phyloP scores from a whole-genome alignment of 345 rosid genomes.

The Gossypium rotundifolium region DNA sequence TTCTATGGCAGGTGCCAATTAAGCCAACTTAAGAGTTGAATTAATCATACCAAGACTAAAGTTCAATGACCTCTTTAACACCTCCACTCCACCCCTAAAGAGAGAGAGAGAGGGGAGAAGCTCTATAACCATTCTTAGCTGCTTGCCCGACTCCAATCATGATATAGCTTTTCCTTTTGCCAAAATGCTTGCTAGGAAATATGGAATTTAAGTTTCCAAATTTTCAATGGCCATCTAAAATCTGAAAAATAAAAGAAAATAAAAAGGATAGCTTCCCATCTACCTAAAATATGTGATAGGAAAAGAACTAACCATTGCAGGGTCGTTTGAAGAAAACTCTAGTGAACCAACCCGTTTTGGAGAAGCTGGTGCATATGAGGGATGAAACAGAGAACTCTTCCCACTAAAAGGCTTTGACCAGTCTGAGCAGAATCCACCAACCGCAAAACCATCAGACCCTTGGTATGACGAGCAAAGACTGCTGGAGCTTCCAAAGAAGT shows the following conservation, averaged over 20 bases:
- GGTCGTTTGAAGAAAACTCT: slow-evolving; percentile 31
- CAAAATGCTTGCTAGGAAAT: background rate
- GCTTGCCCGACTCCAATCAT: background rate
- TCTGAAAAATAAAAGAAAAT: background rate
- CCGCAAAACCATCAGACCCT: slow-evolving; percentile 29
- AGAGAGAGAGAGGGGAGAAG: background rate
- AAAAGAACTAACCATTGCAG: slow-evolving; percentile 41
- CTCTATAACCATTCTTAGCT: background rate
- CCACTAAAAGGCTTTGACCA: slow-evolving; percentile 28
- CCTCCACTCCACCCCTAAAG: background rate
- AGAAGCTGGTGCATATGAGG: slow-evolving; percentile 26
- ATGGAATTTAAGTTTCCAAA: background rate
- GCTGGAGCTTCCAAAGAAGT: slow-evolving; percentile 23
- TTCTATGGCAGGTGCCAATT: background rate
- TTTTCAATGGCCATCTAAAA: background rate
- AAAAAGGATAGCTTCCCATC: slow-evolving; percentile 4
- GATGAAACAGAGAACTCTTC: slow-evolving; percentile 25
- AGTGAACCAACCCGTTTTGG: slow-evolving; percentile 22
- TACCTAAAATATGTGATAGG: slow-evolving; percentile 5
- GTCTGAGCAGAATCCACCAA: slow-evolving; percentile 26
- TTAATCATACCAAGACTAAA: background rate
- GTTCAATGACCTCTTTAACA: background rate
- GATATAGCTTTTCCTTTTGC: background rate
- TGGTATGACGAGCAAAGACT: slow-evolving; percentile 19
- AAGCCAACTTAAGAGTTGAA: background rate